Percentiles rank a stretch among this genome's conserved stretches.
Conservation (phyloP, 1,284 basidiomycete genomes). For the Entoloma clypeatum region DNA sequence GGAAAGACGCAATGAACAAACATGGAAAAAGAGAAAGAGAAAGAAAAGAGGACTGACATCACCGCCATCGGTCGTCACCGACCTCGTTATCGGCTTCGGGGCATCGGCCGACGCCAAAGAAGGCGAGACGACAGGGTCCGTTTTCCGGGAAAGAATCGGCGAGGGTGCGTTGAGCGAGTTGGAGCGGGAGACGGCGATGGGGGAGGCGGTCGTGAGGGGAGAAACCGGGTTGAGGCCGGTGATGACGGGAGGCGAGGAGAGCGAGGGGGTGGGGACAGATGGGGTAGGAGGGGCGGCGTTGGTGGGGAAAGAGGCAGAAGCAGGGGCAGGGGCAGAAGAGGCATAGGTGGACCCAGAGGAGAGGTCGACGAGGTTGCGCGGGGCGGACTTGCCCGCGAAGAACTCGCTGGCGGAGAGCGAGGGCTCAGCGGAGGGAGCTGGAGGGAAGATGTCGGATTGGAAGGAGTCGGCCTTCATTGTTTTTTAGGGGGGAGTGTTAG, state of each 20-base stretch:
- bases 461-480: constrained; percentile 87
- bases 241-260: constrained; percentile 17
- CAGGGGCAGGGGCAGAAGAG: constrained; percentile 23
- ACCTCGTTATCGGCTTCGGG: constrained; percentile 18
- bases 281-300: constrained; percentile 24
- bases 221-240: too few relatives aligned
- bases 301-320: constrained; percentile 27
- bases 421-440: constrained; percentile 79
- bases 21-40: constrained; percentile 10
- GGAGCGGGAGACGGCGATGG: constrained; percentile 13
- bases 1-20: constrained; percentile 21
- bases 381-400: constrained; percentile 77
- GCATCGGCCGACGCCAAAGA: constrained; percentile 17
- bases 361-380: constrained; percentile 68
- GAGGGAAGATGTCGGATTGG: constrained; percentile 94
- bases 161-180: constrained; percentile 16
- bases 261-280: constrained; percentile 25
- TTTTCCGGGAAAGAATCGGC: constrained; percentile 13
- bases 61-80: constrained; percentile 21
- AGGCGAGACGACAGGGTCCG: constrained; percentile 11
- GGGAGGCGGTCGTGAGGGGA: constrained; percentile 16
- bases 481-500: constrained; percentile 10
- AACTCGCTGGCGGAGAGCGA: constrained; percentile 82
- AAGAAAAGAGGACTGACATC: constrained; percentile 1
- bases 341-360: constrained; percentile 50